Percentiles rank a stretch among this genome's conserved stretches.
These are phyloP conservation scores for Gilbertella persicaria DNA, from an alignment of 371 early-diverging fungal species.

Conservation along the genomic window DNA sequence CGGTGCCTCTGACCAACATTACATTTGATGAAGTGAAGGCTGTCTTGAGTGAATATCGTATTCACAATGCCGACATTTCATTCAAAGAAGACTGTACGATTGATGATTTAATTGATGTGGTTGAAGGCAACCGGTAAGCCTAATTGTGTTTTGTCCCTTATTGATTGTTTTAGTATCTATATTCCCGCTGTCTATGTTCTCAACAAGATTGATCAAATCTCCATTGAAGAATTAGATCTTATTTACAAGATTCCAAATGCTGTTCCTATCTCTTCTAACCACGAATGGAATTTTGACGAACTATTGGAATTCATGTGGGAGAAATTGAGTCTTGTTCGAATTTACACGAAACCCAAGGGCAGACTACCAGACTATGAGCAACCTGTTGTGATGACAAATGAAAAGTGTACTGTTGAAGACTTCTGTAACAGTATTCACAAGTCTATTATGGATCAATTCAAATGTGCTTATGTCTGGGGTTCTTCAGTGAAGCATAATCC, in stretches of 20 bases:
- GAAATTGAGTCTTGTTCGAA: constrained; percentile 75
- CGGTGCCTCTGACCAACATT: constrained; percentile 83
- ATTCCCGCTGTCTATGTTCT: constrained; percentile 89
- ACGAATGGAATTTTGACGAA: constrained; percentile 99
- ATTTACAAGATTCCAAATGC: constrained; percentile 98
- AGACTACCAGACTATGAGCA: constrained; percentile 95
- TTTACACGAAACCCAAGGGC: constrained; percentile 99
- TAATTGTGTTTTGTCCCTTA: not conserved
- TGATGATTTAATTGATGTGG: constrained; percentile 97
- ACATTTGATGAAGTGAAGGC: constrained; percentile 87
- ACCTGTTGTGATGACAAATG: constrained; percentile 92
- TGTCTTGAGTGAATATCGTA: constrained; percentile 90
- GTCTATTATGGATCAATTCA: constrained; percentile 94
- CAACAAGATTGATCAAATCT: constrained; percentile 96
- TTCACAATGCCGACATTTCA: constrained; percentile 91
- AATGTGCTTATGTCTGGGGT: constrained; percentile 99
- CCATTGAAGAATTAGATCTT: constrained; percentile 91
- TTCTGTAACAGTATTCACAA: constrained; percentile 99
- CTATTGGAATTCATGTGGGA: constrained; percentile 96
- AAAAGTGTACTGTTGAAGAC: constrained; percentile 84
- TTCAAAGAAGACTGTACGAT: constrained; percentile 86
- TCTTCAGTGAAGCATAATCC: constrained; percentile 97
- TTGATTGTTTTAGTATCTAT: constrained; percentile 49
- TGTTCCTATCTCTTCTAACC: constrained; percentile 96
- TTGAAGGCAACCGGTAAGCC: constrained; percentile 59